These are phyloP conservation scores for Castanospermum australe DNA, from an alignment of 306 rosid species.

Conservation along the genomic window DNA sequence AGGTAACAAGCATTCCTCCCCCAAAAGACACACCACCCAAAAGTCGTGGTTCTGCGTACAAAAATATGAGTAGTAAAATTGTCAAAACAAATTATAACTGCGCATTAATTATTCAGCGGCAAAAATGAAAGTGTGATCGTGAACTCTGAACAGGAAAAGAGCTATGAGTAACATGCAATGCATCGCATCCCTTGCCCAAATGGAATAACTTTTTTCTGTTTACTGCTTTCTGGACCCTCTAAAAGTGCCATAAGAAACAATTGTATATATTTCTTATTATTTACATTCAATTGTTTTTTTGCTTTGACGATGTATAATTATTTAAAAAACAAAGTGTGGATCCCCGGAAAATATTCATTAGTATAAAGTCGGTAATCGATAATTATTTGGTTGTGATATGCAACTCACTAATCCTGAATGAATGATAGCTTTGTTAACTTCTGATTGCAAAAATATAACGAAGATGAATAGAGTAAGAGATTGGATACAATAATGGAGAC, in stretches of 20 bases:
- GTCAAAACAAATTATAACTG: background rate
- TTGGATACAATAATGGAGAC: background rate
- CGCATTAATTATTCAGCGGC: slow-evolving; percentile 13
- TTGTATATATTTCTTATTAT: background rate
- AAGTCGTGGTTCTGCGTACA: slow-evolving; percentile 23
- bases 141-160: slow-evolving; percentile 38
- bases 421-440: background rate
- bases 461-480: background rate
- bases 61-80: slow-evolving; percentile 24
- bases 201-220: slow-evolving; percentile 33
- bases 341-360: background rate
- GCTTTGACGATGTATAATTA: background rate
- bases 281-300: background rate
- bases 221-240: slow-evolving; percentile 26
- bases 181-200: slow-evolving; percentile 42
- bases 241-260: background rate
- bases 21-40: slow-evolving; percentile 60
- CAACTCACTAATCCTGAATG: background rate
- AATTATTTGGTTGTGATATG: background rate
- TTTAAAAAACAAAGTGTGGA: background rate
- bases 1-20: slow-evolving; percentile 85
- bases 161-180: slow-evolving; percentile 54
- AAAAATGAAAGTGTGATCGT: slow-evolving; percentile 36
- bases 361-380: background rate
- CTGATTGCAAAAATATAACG: background rate